Evolutionary conservation across 257 asterid species (phyloP).

Genomic region (Scutellaria barbata): DNA sequence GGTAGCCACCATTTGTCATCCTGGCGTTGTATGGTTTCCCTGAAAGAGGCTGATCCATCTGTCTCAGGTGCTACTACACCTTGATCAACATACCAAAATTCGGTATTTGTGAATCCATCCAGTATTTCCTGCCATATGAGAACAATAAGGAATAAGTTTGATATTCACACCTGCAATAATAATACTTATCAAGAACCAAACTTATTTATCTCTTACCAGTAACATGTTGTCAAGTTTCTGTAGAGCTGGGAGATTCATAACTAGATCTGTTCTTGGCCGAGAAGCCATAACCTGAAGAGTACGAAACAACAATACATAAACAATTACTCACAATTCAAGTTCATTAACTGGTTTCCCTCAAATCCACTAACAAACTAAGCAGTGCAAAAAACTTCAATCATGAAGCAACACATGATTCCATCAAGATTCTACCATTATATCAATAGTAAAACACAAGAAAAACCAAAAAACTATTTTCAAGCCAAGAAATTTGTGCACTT

Average conservation of each 20-base stretch:
- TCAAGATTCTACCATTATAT: constrained; percentile 32
- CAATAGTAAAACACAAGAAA: background rate
- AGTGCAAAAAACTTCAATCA: background rate
- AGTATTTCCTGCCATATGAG: constrained; percentile 65
- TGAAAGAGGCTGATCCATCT: constrained; percentile 66
- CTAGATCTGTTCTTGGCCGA: constrained; percentile 71
- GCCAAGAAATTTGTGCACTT: background rate
- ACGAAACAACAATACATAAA: background rate
- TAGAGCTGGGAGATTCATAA: constrained; percentile 85
- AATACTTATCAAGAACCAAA: background rate
- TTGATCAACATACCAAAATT: constrained; percentile 70
- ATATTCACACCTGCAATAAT: background rate
- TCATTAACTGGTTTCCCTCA: constrained; percentile 30
- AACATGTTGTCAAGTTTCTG: constrained; percentile 88
- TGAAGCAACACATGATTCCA: background rate
- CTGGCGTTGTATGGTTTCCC: constrained; percentile 62
- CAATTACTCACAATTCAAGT: constrained; percentile 3
- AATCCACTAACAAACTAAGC: background rate
- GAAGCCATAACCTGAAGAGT: constrained; percentile 70
- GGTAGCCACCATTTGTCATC: constrained; percentile 98
- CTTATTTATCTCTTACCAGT: constrained; percentile 52
- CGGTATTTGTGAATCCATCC: constrained; percentile 68
- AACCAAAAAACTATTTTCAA: background rate
- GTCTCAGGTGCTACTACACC: constrained; percentile 59
- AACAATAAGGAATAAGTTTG: background rate